Evolutionary conservation across 73 alveolate genomes (phyloP).

Genomic region (Chromera velia): DNA sequence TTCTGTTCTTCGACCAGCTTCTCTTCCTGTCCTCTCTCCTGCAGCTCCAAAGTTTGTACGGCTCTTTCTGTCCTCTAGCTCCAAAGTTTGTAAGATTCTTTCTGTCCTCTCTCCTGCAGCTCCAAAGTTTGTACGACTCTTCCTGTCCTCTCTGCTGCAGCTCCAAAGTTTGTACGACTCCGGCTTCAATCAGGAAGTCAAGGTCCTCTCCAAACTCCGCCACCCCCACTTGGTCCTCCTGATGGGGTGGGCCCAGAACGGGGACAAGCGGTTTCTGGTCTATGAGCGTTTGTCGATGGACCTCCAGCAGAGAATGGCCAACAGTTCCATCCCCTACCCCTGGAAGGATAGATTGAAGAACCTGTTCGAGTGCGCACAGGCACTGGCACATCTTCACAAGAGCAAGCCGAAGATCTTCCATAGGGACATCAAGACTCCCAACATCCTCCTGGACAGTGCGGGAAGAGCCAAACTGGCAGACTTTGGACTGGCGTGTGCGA

Average conservation of each 20-base stretch:
- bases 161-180: neutral
- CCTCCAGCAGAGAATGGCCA: no score
- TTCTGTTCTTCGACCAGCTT: no score
- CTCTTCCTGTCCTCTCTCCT: no score
- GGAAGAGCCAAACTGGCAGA: conserved; percentile 43
- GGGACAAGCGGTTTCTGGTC: conserved; percentile 8
- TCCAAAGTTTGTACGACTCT: no score
- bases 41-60: no score
- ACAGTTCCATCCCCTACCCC: no score
- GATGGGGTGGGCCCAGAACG: conserved; percentile 43
- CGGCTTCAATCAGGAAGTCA: conserved; percentile 16
- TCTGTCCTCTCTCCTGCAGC: no score
- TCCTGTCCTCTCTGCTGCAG: neutral
- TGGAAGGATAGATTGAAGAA: no score
- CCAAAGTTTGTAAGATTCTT: no score
- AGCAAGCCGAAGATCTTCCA: conserved; percentile 35
- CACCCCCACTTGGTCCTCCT: conserved; percentile 37
- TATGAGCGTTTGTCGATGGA: conserved; percentile 28
- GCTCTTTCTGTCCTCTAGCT: no score
- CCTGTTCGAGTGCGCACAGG: conserved; percentile 26
- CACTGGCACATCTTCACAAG: conserved; percentile 30
- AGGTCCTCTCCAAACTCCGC: conserved; percentile 31
- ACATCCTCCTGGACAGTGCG: conserved; percentile 22
- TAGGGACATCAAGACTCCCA: conserved; percentile 42
- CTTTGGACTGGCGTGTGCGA: conserved; percentile 7